phyloP scores from a whole-genome alignment of 345 rosid species.

The Salix dunnii region DNA sequence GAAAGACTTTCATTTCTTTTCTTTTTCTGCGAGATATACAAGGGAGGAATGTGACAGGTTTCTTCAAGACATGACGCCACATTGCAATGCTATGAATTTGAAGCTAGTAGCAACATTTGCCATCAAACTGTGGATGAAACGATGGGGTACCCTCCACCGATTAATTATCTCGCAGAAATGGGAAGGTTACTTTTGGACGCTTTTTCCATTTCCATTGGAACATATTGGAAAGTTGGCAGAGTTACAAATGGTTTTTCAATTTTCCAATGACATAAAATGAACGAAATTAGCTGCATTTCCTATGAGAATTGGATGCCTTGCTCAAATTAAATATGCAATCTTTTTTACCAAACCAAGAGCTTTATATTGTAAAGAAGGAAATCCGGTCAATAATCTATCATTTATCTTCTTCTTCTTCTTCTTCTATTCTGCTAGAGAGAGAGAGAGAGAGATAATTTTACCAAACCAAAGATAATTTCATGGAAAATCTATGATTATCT shows the following conservation, averaged over 20 bases:
- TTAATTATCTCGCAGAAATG: background rate
- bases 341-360: too few species aligned
- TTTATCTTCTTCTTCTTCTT: too few species aligned
- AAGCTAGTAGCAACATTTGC: background rate
- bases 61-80: background rate
- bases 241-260: background rate
- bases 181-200: background rate
- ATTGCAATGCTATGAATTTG: background rate
- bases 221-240: background rate
- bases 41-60: background rate
- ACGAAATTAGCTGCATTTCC: background rate
- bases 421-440: too few species aligned
- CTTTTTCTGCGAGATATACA: background rate
- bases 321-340: background rate
- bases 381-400: too few species aligned
- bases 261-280: background rate
- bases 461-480: too few species aligned
- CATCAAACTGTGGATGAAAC: background rate
- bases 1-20: background rate
- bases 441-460: too few species aligned
- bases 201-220: too few species aligned
- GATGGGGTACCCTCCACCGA: background rate
- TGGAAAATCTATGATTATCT: too few species aligned
- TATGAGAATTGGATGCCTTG: background rate
- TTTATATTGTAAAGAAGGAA: too few species aligned